These are phyloP conservation scores for Globisporangium heterothallicum DNA, from an alignment of 352 stramenopile genomes.

Conservation along the genomic window DNA sequence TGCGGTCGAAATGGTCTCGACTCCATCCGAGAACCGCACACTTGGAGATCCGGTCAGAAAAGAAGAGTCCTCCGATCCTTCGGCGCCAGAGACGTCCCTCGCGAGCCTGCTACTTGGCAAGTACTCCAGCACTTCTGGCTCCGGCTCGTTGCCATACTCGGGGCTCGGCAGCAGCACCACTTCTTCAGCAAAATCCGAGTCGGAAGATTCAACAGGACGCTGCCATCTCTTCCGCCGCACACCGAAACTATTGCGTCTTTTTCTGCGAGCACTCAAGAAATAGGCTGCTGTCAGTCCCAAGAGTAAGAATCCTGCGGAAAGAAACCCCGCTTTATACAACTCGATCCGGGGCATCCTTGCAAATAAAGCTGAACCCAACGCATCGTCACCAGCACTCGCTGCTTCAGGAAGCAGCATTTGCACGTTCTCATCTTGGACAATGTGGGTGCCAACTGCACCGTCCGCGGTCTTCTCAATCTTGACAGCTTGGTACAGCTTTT, in stretches of 20 bases:
- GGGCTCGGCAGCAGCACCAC: conserved; percentile 30
- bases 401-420: background rate
- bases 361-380: background rate
- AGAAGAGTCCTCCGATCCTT: conserved; percentile 3
- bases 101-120: background rate
- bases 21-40: background rate
- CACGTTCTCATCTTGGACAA: background rate
- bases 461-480: too few species aligned
- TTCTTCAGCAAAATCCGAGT: conserved; percentile 32
- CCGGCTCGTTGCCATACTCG: conserved; percentile 8
- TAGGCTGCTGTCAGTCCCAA: conserved; percentile 20
- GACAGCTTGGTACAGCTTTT: background rate
- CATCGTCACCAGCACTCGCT: background rate
- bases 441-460: background rate
- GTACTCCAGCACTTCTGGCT: conserved; percentile 9
- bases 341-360: conserved; percentile 5
- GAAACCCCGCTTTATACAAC: conserved; percentile 1
- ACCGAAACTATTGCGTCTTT: conserved; percentile 4
- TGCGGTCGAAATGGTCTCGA: conserved; percentile 1
- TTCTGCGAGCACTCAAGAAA: conserved; percentile 17
- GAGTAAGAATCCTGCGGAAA: conserved; percentile 6
- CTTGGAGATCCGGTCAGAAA: background rate
- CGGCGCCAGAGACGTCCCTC: background rate
- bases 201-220: conserved; percentile 8
- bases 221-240: conserved; percentile 29